phyloP scores from a whole-genome alignment of 108 stramenopile genomes.

The Cyclostephanos tholiformis region DNA sequence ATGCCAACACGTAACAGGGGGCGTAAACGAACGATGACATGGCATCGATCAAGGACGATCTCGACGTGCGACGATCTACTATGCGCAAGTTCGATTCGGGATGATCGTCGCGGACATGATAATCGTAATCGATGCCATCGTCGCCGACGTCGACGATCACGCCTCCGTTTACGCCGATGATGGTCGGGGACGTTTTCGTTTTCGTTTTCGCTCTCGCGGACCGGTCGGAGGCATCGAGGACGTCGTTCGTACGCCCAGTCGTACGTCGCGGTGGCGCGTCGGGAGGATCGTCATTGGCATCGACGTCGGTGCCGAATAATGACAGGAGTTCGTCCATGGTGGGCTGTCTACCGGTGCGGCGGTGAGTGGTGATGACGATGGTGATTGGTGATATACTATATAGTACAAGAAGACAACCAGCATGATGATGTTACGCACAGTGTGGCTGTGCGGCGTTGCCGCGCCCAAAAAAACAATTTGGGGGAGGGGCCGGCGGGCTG shows the following conservation, averaged over 20 bases:
- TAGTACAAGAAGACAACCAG: no score
- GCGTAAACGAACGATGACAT: slow-evolving; percentile 24
- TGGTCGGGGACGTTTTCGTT: not conserved
- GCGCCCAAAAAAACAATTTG: no score
- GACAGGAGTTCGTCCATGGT: slow-evolving; percentile 50
- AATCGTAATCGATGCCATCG: not conserved
- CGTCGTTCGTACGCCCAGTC: not conserved
- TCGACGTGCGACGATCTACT: slow-evolving; percentile 43
- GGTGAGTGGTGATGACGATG: no score
- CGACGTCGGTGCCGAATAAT: slow-evolving; percentile 17
- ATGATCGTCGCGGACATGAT: no score
- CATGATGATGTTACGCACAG: no score
- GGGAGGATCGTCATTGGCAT: not conserved
- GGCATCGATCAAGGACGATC: slow-evolving; percentile 34
- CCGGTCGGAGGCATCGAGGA: not conserved
- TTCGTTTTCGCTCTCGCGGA: not conserved
- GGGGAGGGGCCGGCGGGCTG: no score
- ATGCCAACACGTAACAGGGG: slow-evolving; percentile 33
- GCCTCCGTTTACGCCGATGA: not conserved
- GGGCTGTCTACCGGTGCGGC: no score
- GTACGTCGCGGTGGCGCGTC: not conserved
- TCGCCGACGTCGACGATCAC: not conserved
- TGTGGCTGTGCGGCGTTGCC: no score
- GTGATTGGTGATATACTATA: no score
- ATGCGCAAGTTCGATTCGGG: slow-evolving; percentile 44